phyloP scores from a whole-genome alignment of 305 asterid genomes.

The Fraxinus baroniana region DNA sequence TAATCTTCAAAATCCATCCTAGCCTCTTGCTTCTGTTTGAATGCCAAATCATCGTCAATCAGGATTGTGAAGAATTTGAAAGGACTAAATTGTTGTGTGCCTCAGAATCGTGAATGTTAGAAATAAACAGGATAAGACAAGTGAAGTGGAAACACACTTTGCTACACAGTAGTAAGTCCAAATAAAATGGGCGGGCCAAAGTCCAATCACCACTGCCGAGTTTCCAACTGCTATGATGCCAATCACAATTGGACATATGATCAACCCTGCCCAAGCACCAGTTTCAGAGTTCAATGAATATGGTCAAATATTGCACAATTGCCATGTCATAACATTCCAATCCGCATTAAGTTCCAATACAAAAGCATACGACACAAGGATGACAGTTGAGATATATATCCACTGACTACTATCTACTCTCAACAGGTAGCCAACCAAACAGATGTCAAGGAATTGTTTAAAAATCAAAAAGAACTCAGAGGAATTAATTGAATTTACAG shows the following conservation, averaged over 20 bases:
- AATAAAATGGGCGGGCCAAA: slow-evolving; percentile 84
- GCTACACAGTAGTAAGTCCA: slow-evolving; percentile 81
- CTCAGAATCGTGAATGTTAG: background rate
- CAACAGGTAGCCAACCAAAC: background rate
- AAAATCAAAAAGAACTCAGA: background rate
- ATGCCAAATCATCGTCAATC: background rate
- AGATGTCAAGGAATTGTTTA: background rate
- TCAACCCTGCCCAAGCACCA: slow-evolving; percentile 52
- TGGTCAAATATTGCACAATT: background rate
- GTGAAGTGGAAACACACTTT: slow-evolving; percentile 40
- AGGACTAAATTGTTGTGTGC: background rate
- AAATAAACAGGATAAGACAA: background rate
- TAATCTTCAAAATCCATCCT: slow-evolving; percentile 72
- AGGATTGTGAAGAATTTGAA: slow-evolving; percentile 10
- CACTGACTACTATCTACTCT: background rate
- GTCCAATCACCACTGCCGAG: slow-evolving; percentile 73
- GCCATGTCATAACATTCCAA: background rate
- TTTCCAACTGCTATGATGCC: slow-evolving; percentile 56
- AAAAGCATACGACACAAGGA: background rate
- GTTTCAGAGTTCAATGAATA: background rate
- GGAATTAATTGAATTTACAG: background rate
- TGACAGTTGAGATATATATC: background rate
- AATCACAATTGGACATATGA: slow-evolving; percentile 50
- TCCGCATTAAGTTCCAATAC: background rate
- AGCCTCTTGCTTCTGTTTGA: slow-evolving; percentile 61